Percentiles rank a stretch among this genome's conserved stretches.
Evolutionary conservation across 169 alveolate genomes (phyloP).

Genomic region (Plasmodium gonderi): DNA sequence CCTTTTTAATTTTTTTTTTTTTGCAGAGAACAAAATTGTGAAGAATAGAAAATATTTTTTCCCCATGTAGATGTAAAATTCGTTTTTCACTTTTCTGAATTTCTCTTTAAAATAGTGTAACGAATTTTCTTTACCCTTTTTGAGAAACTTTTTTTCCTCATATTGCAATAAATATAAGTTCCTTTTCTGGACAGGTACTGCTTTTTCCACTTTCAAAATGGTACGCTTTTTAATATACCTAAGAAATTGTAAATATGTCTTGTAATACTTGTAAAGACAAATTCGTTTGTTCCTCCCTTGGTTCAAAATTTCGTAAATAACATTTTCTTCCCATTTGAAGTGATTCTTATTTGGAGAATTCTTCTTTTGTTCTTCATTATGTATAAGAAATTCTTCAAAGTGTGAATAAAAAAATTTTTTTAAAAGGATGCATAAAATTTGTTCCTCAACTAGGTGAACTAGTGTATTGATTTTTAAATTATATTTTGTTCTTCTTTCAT

Average conservation of each 20-base stretch:
- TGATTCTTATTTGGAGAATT: neutral
- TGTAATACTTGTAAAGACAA: constrained; percentile 14
- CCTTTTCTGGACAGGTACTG: neutral
- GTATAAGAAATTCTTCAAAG: constrained; percentile 25
- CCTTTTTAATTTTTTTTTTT: neutral
- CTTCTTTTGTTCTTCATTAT: neutral
- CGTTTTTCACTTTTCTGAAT: neutral
- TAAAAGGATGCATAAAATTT: constrained; percentile 12
- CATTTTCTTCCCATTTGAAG: neutral
- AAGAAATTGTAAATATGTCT: neutral
- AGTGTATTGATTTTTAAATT: neutral
- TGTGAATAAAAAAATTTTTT: constrained; percentile 4
- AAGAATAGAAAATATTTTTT: constrained; percentile 18
- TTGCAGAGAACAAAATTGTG: neutral
- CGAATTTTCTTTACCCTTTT: neutral
- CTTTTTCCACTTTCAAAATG: neutral
- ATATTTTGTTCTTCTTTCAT: neutral
- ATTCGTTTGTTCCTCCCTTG: neutral
- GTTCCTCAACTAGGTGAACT: neutral
- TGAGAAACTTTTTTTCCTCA: neutral
- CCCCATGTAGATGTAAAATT: constrained; percentile 20
- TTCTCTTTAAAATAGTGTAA: neutral
- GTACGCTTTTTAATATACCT: neutral
- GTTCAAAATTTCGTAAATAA: neutral
- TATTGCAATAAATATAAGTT: neutral